Conservation (phyloP, 169 alveolate genomes). For the Plasmodium inui region DNA sequence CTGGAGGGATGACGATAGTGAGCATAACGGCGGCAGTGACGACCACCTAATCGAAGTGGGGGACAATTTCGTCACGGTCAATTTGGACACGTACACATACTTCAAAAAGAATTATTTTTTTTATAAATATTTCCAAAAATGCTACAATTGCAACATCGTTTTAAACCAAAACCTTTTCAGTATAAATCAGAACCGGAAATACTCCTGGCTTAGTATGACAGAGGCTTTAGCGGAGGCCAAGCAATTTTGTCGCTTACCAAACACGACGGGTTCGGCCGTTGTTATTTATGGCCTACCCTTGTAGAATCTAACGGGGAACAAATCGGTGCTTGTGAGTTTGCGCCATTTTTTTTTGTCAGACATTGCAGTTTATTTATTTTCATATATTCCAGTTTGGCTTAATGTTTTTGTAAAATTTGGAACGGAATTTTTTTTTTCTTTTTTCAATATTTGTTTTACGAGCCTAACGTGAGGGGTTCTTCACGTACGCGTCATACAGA, state of each 20-base stretch:
- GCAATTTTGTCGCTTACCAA: slow-evolving; percentile 81
- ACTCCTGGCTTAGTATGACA: slow-evolving; percentile 74
- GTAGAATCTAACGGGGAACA: slow-evolving; percentile 5
- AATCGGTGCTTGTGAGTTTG: background rate
- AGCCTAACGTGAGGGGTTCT: background rate
- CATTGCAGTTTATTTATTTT: background rate
- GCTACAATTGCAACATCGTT: slow-evolving; percentile 6
- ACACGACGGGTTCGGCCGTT: slow-evolving; percentile 80
- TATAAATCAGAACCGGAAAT: slow-evolving; percentile 55
- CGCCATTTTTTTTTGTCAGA: background rate
- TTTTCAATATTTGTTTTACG: background rate
- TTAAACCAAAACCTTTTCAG: slow-evolving; percentile 52
- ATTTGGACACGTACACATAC: slow-evolving; percentile 38
- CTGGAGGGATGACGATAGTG: background rate
- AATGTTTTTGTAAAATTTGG: background rate
- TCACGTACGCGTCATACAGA: background rate
- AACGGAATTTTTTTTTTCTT: background rate
- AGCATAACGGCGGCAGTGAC: background rate
- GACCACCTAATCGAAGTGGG: slow-evolving; percentile 18
- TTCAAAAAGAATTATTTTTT: slow-evolving; percentile 46
- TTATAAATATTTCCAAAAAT: slow-evolving; percentile 48
- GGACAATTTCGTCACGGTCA: slow-evolving; percentile 46
- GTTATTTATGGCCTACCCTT: slow-evolving; percentile 82
- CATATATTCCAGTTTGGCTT: background rate
- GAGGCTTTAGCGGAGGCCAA: slow-evolving; percentile 80